These are phyloP conservation scores for Astrothelium subdiscretum DNA, from an alignment of 495 filamentous ascomycete species.

Conservation along the genomic window DNA sequence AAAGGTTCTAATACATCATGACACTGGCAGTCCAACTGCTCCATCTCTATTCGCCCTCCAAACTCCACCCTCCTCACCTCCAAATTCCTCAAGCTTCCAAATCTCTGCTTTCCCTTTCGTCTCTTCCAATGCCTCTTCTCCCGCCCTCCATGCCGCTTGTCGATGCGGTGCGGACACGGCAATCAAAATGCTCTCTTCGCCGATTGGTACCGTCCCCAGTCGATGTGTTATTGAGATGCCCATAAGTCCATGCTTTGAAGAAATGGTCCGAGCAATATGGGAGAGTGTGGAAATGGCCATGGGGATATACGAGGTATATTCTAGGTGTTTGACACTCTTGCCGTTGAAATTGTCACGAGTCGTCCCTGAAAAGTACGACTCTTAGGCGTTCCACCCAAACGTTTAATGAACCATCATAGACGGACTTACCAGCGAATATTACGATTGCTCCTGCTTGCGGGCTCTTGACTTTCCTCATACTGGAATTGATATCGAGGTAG, in stretches of 20 bases:
- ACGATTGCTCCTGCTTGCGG: conserved; percentile 81
- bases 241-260: conserved; percentile 47
- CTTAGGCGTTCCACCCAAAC: conserved; percentile 10
- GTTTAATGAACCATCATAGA: not conserved
- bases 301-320: conserved; percentile 71
- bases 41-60: conserved; percentile 92
- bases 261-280: conserved; percentile 50
- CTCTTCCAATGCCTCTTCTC: conserved; percentile 79
- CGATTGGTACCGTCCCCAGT: conserved; percentile 74
- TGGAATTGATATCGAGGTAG: conserved; percentile 45
- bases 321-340: conserved; percentile 62
- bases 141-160: conserved; percentile 77
- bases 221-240: conserved; percentile 74
- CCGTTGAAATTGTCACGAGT: conserved; percentile 73
- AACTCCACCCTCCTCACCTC: conserved; percentile 53
- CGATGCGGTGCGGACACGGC: conserved; percentile 78
- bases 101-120: conserved; percentile 82
- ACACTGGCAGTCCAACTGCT: conserved; percentile 34
- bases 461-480: conserved; percentile 58
- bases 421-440: conserved; percentile 58
- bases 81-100: conserved; percentile 94
- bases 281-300: conserved; percentile 67
- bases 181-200: conserved; percentile 86
- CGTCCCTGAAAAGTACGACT: conserved; percentile 45
- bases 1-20: conserved; percentile 12